Evolutionary conservation across 805 yeast genomes (phyloP), one percentile per base, ranked within the genome.

Genomic region (Blastobotrys parvus): DNA sequence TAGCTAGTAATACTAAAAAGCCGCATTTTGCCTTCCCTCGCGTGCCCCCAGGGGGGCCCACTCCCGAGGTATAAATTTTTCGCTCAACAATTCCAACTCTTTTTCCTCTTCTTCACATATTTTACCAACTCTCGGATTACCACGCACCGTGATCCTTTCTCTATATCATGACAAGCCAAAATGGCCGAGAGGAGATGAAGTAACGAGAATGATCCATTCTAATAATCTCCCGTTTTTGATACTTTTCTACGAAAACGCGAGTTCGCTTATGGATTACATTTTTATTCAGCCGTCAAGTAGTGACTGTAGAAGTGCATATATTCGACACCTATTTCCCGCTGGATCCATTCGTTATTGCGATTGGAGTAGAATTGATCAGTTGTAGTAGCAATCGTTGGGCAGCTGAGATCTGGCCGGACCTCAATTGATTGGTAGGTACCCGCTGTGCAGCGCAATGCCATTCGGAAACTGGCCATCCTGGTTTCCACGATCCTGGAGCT

Each of bases 251-350:
- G 42, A 29, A 34, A 35, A 20, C 16, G 4, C 39, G 48, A 50
- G 52, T 56, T 57, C 61, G 60, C 60, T 57, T 56, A 48, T 49
- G 57, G 60, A 57, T 36, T n/a, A 56, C 58, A 56, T 39, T 36
- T n/a, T 22, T 8, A n/a, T n/a, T n/a, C n/a, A n/a, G n/a, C n/a
- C n/a, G n/a, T n/a, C n/a, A n/a, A n/a, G n/a, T n/a, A n/a, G n/a
- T n/a, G n/a, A n/a, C n/a, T n/a, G n/a, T n/a, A n/a, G n/a, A n/a
- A n/a, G n/a, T n/a, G n/a, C n/a, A n/a, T n/a, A n/a, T n/a, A n/a
- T n/a, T n/a, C n/a, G n/a, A n/a, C n/a, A n/a, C n/a, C n/a, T n/a
- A n/a, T n/a, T n/a, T n/a, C n/a, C n/a, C n/a, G n/a, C n/a, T n/a
- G n/a, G n/a, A n/a, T n/a, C n/a, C n/a, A n/a, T n/a, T n/a, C n/a